Percentiles rank a stretch among this genome's conserved stretches.
These are phyloP conservation scores for Vitis hybrid DNA, from an alignment of 177 flowering plant genomes.

Conservation along the genomic window DNA sequence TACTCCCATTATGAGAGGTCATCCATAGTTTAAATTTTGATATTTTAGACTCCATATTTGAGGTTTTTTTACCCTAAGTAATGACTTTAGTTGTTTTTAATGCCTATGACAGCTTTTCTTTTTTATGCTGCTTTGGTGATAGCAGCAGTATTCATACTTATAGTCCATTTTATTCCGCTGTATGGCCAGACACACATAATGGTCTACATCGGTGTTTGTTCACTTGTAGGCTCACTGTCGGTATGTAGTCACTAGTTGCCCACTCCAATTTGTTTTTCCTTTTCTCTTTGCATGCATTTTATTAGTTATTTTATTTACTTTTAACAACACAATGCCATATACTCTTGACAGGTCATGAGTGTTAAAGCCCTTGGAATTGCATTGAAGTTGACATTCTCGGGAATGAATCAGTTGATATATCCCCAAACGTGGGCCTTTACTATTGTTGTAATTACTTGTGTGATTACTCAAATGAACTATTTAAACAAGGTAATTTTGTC, in stretches of 20 bases:
- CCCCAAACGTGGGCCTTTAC: constrained; percentile 74
- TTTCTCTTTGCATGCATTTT: neutral
- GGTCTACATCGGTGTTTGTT: constrained; percentile 86
- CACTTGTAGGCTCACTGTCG: constrained; percentile 84
- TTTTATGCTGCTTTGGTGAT: constrained; percentile 65
- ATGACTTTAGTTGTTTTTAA: neutral
- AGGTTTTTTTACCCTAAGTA: neutral
- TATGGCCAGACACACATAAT: constrained; percentile 88
- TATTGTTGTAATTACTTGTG: constrained; percentile 50
- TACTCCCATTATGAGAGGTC: too few species aligned
- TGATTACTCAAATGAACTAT: constrained; percentile 74
- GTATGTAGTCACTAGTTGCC: constrained; percentile 39
- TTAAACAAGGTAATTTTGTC: constrained; percentile 54
- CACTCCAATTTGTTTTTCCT: neutral
- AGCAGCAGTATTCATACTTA: constrained; percentile 57
- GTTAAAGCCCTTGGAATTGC: constrained; percentile 78
- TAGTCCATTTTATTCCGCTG: constrained; percentile 65
- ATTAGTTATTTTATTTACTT: neutral
- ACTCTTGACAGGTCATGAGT: constrained; percentile 56
- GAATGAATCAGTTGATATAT: constrained; percentile 65
- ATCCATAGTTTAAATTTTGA: neutral
- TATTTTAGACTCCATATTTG: neutral
- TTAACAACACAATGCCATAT: neutral
- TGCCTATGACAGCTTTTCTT: constrained; percentile 65
- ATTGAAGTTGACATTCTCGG: constrained; percentile 63